Percentiles rank a stretch among this genome's conserved stretches.
Evolutionary conservation across 2,329 filamentous ascomycete species (phyloP).

Genomic region (Lachnellula occidentalis): DNA sequence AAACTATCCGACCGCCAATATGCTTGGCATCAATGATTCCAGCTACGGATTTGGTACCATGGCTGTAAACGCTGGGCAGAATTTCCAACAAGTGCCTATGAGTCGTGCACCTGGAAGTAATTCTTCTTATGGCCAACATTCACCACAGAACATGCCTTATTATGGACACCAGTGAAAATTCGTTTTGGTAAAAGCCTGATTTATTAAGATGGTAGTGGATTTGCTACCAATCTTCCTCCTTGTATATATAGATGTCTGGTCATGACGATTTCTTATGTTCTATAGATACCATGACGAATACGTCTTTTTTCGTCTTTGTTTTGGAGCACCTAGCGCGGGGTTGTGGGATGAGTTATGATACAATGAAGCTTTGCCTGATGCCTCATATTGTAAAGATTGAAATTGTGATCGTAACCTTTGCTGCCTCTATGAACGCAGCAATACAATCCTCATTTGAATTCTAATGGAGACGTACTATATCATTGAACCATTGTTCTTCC

Average conservation of each 20-base stretch:
- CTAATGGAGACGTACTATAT: too few species aligned
- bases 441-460: too few species aligned
- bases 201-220: not conserved
- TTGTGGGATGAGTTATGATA: constrained; percentile 3
- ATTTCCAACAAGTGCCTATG: constrained; percentile 25
- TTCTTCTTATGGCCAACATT: constrained; percentile 23
- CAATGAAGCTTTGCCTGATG: constrained; percentile 1
- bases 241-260: constrained; percentile 4
- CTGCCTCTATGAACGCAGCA: not conserved
- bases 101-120: constrained; percentile 22
- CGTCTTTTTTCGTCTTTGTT: constrained; percentile 4
- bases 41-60: constrained; percentile 21
- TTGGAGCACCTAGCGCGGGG: constrained; percentile 1
- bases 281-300: constrained; percentile 26
- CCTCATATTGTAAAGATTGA: not conserved
- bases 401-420: not conserved
- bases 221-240: constrained; percentile 2
- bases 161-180: constrained; percentile 18
- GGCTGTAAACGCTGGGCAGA: constrained; percentile 13
- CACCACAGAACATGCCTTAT: constrained; percentile 21
- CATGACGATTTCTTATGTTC: constrained; percentile 9
- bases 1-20: constrained; percentile 19
- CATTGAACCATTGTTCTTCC: too few species aligned
- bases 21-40: constrained; percentile 22
- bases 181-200: not conserved